These are phyloP conservation scores for Apiosordaria backusii DNA, from an alignment of 495 filamentous ascomycete genomes.

Conservation along the genomic window DNA sequence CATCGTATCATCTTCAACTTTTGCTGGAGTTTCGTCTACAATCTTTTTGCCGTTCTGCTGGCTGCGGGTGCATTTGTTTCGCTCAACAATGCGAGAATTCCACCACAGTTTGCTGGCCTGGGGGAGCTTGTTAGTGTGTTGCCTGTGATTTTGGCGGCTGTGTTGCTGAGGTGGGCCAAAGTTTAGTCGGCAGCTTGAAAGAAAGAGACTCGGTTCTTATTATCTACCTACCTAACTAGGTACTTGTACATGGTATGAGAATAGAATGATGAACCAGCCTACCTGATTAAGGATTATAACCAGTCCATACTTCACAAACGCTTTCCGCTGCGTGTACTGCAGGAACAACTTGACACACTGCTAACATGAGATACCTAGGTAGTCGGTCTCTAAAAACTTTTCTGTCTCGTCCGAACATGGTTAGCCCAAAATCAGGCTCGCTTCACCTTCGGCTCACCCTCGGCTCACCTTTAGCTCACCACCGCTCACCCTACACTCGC, in stretches of 20 bases:
- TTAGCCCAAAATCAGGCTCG: conserved; percentile 18
- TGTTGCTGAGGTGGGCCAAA: conserved; percentile 20
- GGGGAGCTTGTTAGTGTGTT: conserved; percentile 76
- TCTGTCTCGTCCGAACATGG: conserved; percentile 5
- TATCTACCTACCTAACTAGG: no score
- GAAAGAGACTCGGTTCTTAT: no score
- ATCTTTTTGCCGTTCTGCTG: conserved; percentile 66
- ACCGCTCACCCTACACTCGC: neutral
- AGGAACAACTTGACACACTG: no score
- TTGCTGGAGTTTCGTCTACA: conserved; percentile 69
- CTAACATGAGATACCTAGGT: no score
- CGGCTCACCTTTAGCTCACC: conserved; percentile 16
- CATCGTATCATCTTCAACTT: conserved; percentile 67
- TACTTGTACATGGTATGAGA: no score
- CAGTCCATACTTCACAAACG: no score
- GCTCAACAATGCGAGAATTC: conserved; percentile 50
- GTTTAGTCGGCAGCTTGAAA: no score
- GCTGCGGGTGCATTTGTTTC: conserved; percentile 64
- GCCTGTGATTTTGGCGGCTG: conserved; percentile 62
- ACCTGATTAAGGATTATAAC: no score
- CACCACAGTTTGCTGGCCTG: conserved; percentile 69
- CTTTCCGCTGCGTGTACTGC: no score
- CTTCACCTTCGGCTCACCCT: conserved; percentile 15
- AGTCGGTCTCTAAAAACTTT: conserved; percentile 13
- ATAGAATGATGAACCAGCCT: no score